Evolutionary conservation across 768 basidiomycete genomes (phyloP).

Genomic region (Calocybe cyanea): DNA sequence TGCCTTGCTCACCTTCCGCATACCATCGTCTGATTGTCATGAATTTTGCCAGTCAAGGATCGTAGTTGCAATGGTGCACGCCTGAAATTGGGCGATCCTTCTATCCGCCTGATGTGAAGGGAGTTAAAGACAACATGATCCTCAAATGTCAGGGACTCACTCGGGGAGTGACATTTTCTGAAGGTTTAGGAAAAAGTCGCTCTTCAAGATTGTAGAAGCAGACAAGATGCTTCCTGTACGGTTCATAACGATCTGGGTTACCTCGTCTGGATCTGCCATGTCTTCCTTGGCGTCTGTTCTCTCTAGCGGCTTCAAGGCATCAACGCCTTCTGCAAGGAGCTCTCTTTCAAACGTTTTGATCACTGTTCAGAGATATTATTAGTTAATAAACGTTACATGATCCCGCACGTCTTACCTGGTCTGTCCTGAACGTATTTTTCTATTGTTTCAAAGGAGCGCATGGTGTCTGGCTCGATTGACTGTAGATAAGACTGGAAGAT

Average conservation of each 20-base stretch:
- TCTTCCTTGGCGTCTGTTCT: conserved; percentile 63
- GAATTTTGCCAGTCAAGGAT: conserved; percentile 24
- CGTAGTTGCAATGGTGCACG: conserved; percentile 64
- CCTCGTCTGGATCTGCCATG: conserved; percentile 87
- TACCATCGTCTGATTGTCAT: conserved; percentile 53
- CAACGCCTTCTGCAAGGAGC: conserved; percentile 69
- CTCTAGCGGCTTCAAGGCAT: conserved; percentile 79
- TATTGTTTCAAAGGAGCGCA: conserved; percentile 69
- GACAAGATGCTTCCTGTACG: conserved; percentile 85
- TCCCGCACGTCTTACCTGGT: conserved; percentile 55
- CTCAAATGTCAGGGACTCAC: conserved; percentile 39
- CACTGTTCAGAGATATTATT: conserved; percentile 42
- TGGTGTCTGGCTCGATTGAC: conserved; percentile 76
- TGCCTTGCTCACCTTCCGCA: conserved; percentile 62
- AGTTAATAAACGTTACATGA: background rate
- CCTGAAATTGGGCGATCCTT: conserved; percentile 93
- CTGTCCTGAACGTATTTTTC: conserved; percentile 79
- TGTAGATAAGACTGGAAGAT: conserved; percentile 90
- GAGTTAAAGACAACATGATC: background rate
- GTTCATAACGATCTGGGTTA: conserved; percentile 77
- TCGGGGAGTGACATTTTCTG: conserved; percentile 98
- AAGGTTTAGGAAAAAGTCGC: conserved; percentile 88
- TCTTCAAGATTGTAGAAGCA: conserved; percentile 91
- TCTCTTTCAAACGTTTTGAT: conserved; percentile 96
- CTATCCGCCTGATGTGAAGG: conserved; percentile 61